Base-by-base conservation (phyloP, 2,329 filamentous ascomycete genomes). In the Alternaria gansuensis region DNA sequence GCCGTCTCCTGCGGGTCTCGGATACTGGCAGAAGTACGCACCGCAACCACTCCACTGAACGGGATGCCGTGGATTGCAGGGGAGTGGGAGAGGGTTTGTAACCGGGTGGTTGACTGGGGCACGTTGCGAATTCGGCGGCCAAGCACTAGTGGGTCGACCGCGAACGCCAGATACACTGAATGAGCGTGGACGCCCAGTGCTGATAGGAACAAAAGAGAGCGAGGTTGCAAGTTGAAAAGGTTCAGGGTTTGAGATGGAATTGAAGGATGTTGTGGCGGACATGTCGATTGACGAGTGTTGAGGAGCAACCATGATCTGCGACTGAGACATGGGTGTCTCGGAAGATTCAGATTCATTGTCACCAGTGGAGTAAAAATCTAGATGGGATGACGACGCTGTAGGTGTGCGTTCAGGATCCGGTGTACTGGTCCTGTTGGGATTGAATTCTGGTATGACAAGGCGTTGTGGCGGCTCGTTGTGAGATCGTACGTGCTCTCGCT, bases 31-130 rank as follows among this genome's bases (percentile, higher is more conserved):
- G 54, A 79, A 80, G 61, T 79, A 80, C 2, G 76, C 72, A 2
- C 78, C 78, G 53, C 78, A 80, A 14, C 78, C 78, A 64, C 78
- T 71, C 78, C 78, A 80, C 50, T 80, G 78, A 3, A 80, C 78
- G 10, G 78, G 78, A 64, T 80, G 78, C 3, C 74, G 68, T 29
- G 76, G 74, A 50, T 76, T 72, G 51, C 77, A 77, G 7, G 78
- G 78, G 6, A 79, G 64, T 21, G 78, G 76, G 21, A 75, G 68
- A 13, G 73, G 72, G 23, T 73, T 75, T 2, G 69, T 64, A 40
- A 76, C 73, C 0, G 75, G 67, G 29, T 64, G 67, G 29, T 64
- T 76, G 3, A 62, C 57, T 9, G 67, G 66, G 10, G 60, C 56
- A 11, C 72, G 72, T 28, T 69, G 65, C 13, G 69, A 66, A 48